phyloP scores from a whole-genome alignment of 2,329 filamentous ascomycete genomes.

The Lasiodiplodia hormozganensis region DNA sequence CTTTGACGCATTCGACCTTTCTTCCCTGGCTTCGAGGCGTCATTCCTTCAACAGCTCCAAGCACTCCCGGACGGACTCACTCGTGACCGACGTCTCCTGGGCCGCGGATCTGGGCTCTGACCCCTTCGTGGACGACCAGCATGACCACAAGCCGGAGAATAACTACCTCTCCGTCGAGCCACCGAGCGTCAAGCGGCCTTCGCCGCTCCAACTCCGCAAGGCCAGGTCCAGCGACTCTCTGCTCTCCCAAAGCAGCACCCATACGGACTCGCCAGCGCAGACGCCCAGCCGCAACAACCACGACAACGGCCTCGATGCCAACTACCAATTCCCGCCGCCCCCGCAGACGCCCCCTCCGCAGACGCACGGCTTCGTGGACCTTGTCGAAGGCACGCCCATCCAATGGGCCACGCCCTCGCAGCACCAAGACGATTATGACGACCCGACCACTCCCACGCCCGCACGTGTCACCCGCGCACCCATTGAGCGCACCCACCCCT shows the following conservation, averaged over 20 bases:
- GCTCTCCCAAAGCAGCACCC: background rate
- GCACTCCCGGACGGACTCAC: conserved; percentile 16
- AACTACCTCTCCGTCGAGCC: conserved; percentile 8
- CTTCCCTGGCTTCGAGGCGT: conserved; percentile 3
- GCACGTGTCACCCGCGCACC: conserved; percentile 3
- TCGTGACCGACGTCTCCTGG: conserved; percentile 22
- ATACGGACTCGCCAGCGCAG: conserved; percentile 15
- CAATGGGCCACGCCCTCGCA: conserved; percentile 5
- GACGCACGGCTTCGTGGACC: conserved; percentile 23
- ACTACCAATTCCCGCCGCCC: conserved; percentile 4
- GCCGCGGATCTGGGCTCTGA: background rate
- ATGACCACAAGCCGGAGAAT: conserved; percentile 2
- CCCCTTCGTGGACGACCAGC: conserved; percentile 2
- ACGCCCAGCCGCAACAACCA: conserved; percentile 26
- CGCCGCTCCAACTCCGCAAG: conserved; percentile 26
- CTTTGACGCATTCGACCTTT: background rate
- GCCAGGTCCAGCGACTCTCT: conserved; percentile 13
- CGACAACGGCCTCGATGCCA: conserved; percentile 30
- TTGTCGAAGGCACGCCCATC: conserved; percentile 24
- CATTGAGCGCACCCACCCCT: conserved; percentile 12
- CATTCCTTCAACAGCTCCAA: conserved; percentile 14
- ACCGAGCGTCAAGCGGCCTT: conserved; percentile 17
- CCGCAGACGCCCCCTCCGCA: conserved; percentile 11
- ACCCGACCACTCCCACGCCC: conserved; percentile 5
- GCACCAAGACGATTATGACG: background rate